Evolutionary conservation across 75 land plant species (phyloP).

Genomic region (Selaginella moellendorffii): DNA sequence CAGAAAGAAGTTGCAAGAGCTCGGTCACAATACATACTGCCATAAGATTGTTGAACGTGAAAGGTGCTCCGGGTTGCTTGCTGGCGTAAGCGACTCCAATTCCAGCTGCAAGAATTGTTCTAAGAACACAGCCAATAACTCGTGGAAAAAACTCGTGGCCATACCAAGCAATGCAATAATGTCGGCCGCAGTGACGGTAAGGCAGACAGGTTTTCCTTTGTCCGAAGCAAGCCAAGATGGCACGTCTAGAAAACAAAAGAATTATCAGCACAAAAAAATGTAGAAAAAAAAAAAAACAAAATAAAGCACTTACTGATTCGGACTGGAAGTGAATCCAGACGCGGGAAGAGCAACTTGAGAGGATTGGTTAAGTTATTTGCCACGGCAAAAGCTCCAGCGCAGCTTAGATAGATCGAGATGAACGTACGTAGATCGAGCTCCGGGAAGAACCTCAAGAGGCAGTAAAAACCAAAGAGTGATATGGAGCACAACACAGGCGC

Average conservation of each 20-base stretch:
- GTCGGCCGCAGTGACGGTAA: slow-evolving; percentile 31
- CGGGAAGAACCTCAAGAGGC: slow-evolving; percentile 34
- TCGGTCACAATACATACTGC: slow-evolving; percentile 45
- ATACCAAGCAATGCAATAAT: slow-evolving; percentile 24
- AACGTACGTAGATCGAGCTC: slow-evolving; percentile 29
- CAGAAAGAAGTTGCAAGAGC: slow-evolving; percentile 27
- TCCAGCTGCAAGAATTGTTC: slow-evolving; percentile 24
- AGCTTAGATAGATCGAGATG: slow-evolving; percentile 24
- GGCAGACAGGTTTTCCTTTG: slow-evolving; percentile 20
- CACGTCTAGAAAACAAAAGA: slow-evolving; percentile 16
- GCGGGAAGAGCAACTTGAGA: slow-evolving; percentile 24
- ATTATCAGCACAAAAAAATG: neutral
- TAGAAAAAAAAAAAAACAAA: neutral
- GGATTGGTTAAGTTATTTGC: slow-evolving; percentile 28
- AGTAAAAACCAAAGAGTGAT: slow-evolving; percentile 37
- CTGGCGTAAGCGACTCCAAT: slow-evolving; percentile 25
- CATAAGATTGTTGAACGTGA: slow-evolving; percentile 35
- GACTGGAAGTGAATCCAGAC: slow-evolving; percentile 12
- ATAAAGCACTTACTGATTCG: slow-evolving; percentile 18
- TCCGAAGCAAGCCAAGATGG: slow-evolving; percentile 32
- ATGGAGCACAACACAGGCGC: slow-evolving; percentile 27
- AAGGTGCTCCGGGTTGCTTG: slow-evolving; percentile 34
- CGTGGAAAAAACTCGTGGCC: neutral
- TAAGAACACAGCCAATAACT: neutral
- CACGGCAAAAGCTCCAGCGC: slow-evolving; percentile 35